Conservation (phyloP, 2,329 filamentous ascomycete species). For the Colletotrichum sansevieriae region DNA sequence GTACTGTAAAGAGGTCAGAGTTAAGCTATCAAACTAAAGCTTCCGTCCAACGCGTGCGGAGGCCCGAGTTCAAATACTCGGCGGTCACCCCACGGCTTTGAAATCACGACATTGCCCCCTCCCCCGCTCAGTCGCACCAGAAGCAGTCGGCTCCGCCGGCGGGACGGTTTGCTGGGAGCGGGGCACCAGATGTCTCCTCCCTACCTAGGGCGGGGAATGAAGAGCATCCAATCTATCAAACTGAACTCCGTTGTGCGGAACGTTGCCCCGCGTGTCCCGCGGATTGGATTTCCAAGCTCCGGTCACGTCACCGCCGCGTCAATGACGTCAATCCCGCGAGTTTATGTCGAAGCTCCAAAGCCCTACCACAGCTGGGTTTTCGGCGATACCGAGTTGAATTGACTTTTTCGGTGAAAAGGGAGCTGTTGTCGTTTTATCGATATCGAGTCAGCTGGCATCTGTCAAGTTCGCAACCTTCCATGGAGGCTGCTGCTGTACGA, state of each 20-base stretch:
- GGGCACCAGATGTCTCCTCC: conserved; percentile 1
- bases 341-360: conserved; percentile 5
- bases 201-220: background rate
- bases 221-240: background rate
- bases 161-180: conserved; percentile 2
- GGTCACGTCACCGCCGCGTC: conserved; percentile 36
- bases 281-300: background rate
- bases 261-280: background rate
- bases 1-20: too few relatives aligned
- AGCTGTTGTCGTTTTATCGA: background rate
- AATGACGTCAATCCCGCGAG: conserved; percentile 34
- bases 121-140: background rate
- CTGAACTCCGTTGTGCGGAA: background rate
- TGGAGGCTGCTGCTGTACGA: too few relatives aligned
- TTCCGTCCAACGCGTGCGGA: background rate
- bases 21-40: background rate
- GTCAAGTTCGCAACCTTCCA: background rate
- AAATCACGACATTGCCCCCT: conserved; percentile 8
- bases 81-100: conserved; percentile 23
- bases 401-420: conserved; percentile 1
- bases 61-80: background rate
- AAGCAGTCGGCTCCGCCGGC: background rate
- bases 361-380: background rate
- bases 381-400: conserved; percentile 15
- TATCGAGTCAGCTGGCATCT: background rate